Conservation (phyloP, 2,329 filamentous ascomycete species). For the Ophiobolus disseminans region DNA sequence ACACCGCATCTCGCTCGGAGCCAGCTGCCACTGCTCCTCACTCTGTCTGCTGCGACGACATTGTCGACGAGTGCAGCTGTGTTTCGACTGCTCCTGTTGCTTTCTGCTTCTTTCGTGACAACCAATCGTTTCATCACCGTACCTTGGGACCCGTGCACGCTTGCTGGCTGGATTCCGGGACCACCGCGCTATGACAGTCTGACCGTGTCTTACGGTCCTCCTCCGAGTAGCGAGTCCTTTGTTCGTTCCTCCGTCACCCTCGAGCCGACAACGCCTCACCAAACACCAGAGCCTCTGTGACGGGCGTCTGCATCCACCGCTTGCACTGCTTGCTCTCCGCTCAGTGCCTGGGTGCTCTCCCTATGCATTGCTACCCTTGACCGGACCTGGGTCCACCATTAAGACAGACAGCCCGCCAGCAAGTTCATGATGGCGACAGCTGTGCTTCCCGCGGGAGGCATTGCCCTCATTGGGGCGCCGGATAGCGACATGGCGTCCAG, state of each 20-base stretch:
- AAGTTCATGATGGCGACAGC: slow-evolving; percentile 38
- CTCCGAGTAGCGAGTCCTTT: slow-evolving; percentile 43
- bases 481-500: slow-evolving; percentile 44
- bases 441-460: slow-evolving; percentile 35
- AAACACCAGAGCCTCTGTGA: slow-evolving; percentile 35
- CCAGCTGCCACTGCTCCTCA: slow-evolving; percentile 11
- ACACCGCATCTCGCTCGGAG: slow-evolving; percentile 31
- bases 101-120: slow-evolving; percentile 44
- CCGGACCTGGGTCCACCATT: slow-evolving; percentile 37
- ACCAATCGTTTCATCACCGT: slow-evolving; percentile 50
- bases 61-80: slow-evolving; percentile 14
- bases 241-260: slow-evolving; percentile 40
- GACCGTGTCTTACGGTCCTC: slow-evolving; percentile 48
- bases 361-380: slow-evolving; percentile 50
- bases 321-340: slow-evolving; percentile 35
- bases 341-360: slow-evolving; percentile 48
- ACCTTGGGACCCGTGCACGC: slow-evolving; percentile 47
- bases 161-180: slow-evolving; percentile 46
- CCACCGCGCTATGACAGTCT: slow-evolving; percentile 50
- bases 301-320: slow-evolving; percentile 30
- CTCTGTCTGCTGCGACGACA: slow-evolving; percentile 6
- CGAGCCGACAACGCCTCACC: slow-evolving; percentile 31
- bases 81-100: slow-evolving; percentile 24
- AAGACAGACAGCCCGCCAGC: slow-evolving; percentile 16
- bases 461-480: slow-evolving; percentile 50